Base-by-base conservation (phyloP, 2,329 filamentous ascomycete genomes). In the Aspergillus thermomutatus region DNA sequence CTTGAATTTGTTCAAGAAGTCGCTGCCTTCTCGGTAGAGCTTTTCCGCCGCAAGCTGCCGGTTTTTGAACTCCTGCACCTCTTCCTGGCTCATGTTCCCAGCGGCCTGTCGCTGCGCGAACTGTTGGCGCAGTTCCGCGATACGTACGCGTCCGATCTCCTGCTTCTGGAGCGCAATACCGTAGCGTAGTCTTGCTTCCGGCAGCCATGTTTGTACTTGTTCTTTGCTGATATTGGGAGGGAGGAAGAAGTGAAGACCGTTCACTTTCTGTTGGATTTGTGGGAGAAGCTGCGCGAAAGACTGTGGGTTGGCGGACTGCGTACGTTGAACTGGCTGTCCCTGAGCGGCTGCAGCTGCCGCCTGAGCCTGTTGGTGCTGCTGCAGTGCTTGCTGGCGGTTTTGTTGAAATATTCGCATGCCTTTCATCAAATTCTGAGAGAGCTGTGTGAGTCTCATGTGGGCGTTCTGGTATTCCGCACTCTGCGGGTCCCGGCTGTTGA, bases 351-450 rank as follows among this genome's bases (percentile, higher is more conserved):
- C 63, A 19, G 52, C 56, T 31, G 60, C 66, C 19, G 59, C 60
- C 41, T 69, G 67, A 48, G 69, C 65, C 53, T 71, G 71, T 47
- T 67, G 66, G 40, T 70, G 65, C 48, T 67, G 65, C 26, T 64
- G 61, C 19, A 69, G 65, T 25, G 70, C 70, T 49, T 71, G 64
- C 60, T 76, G 74, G 51, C 70, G 67, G 56, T 61, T 75, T 50
- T 75, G 70, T 56, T 77, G 73, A 67, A 77, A 82, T 60, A 77
- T 68, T 62, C 75, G 77, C 70, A 80, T 78, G 46, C 77, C 79
- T 53, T 77, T 77, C 75, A 83, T 85, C 55, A 83, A 72, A 56
- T 74, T 79, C 52, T 75, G 69, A 7, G 81, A 82, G 50, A 81
- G 75, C 57, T 81, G 76, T 14, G 78, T 74, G 21, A 86, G 75